A percentile compares a stretch with the other conserved stretches of the same genome.
phyloP scores from a whole-genome alignment of 495 filamentous ascomycete species.

The Neurospora cerealis region DNA sequence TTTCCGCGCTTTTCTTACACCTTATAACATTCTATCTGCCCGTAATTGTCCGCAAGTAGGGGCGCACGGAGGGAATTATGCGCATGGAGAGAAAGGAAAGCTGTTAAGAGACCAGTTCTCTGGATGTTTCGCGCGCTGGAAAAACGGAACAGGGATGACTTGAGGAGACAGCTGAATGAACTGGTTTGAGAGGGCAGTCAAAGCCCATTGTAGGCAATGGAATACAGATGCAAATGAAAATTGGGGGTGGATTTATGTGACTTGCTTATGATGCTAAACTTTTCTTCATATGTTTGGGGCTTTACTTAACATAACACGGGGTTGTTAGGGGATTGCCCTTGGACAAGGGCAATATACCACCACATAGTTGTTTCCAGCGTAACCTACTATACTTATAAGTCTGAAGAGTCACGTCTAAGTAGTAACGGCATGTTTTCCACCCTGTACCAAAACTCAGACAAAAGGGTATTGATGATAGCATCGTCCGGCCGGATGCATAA shows the following conservation, averaged over 20 bases:
- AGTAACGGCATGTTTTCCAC: not conserved
- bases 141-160: not conserved
- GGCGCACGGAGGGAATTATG: not conserved
- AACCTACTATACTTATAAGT: not conserved
- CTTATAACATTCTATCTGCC: not conserved
- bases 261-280: not conserved
- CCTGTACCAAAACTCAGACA: not conserved
- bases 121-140: not conserved
- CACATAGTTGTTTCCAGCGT: not conserved
- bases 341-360: not conserved
- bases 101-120: not conserved
- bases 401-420: not conserved
- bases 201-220: not conserved
- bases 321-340: not conserved
- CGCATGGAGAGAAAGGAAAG: not conserved
- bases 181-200: not conserved
- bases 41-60: not conserved
- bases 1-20: not conserved
- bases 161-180: not conserved
- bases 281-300: not conserved
- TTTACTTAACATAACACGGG: not conserved
- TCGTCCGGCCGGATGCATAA: not conserved
- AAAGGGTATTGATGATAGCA: not conserved
- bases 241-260: not conserved
- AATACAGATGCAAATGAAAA: not conserved